Evolutionary conservation across 2,329 filamentous ascomycete genomes (phyloP), one percentile per base, ranked within the genome.

Genomic region (Fusarium begoniae): DNA sequence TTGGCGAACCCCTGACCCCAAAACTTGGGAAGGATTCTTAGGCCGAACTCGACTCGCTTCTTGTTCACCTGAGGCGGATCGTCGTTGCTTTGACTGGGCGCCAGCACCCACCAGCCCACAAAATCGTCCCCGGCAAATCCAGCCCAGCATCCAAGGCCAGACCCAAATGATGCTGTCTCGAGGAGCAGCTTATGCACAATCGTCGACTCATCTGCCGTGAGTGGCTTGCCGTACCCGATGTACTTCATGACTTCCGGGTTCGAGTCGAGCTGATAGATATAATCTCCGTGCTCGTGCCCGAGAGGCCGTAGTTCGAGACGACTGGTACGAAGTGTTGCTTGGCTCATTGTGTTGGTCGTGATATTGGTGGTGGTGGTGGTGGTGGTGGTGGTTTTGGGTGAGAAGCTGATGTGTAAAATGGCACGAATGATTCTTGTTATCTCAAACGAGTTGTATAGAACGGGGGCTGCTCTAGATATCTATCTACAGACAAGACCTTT

Each of bases 1-100:
- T 80, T 81, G 28, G 79, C 79, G 26, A 77, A 76, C 2, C 80
- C 80, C 38, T 76, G 75, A 3, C 78, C 69, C 80, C 79, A 81
- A 50, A 77, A 80, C 55, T 74, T 75, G 7, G 77, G 78, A 24
- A 78, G 66, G 22, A 80, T 69, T 8, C 80, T 70, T 44, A 80
- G 75, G 8, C 78, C 80, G 35, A 80, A 76, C 43, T 80, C 75
- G 22, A 74, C 75, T 37, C 72, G 71, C 41, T 69, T 66, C 26
- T 45, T 66, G 32, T 65, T 64, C 44, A 59, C 35, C 35, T 65
- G 55, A 8, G 71, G 63, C 11, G 72, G 60, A 24, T 47, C 61
- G 11, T 64, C 69, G 44, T 51, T 69, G 63, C 54, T 74, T 56
- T 76, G 61, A 59, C 64, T 76, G n/a, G 71, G 66, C 3, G 77